A percentile compares a stretch with the other conserved stretches of the same genome.
Conservation (phyloP, 2,329 filamentous ascomycete genomes). For the Tolypocladium album region DNA sequence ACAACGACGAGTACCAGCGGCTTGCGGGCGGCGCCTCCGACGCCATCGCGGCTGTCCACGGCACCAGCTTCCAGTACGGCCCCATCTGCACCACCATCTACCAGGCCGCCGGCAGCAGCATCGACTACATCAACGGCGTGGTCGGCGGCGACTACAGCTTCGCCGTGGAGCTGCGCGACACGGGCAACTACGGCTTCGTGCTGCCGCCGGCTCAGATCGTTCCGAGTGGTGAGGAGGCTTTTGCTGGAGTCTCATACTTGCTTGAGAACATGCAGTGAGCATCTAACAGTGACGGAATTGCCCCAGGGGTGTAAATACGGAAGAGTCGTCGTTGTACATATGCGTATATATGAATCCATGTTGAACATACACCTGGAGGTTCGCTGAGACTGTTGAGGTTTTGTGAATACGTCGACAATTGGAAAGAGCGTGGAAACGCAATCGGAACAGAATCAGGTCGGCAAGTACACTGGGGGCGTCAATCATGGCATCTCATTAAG, state of each 20-base stretch:
- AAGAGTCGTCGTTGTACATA: neutral
- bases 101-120: conserved; percentile 35
- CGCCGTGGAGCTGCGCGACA: conserved; percentile 26
- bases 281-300: neutral
- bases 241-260: conserved; percentile 49
- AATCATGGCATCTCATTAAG: neutral
- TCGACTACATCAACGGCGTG: conserved; percentile 34
- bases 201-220: conserved; percentile 31
- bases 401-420: neutral
- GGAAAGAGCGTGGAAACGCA: neutral
- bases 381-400: too few species aligned
- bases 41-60: conserved; percentile 36
- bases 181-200: conserved; percentile 29
- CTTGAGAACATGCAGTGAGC: conserved; percentile 26
- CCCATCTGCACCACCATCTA: conserved; percentile 53
- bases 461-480: neutral
- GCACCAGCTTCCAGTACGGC: conserved; percentile 29
- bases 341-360: neutral
- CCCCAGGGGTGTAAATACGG: neutral
- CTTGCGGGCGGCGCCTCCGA: conserved; percentile 37
- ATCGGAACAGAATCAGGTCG: neutral
- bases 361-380: neutral
- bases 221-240: conserved; percentile 31
- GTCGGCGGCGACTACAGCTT: conserved; percentile 29
- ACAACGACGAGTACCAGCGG: conserved; percentile 34